phyloP scores from a whole-genome alignment of 2,329 filamentous ascomycete species.

The Pseudocercospora pini-densiflorae region DNA sequence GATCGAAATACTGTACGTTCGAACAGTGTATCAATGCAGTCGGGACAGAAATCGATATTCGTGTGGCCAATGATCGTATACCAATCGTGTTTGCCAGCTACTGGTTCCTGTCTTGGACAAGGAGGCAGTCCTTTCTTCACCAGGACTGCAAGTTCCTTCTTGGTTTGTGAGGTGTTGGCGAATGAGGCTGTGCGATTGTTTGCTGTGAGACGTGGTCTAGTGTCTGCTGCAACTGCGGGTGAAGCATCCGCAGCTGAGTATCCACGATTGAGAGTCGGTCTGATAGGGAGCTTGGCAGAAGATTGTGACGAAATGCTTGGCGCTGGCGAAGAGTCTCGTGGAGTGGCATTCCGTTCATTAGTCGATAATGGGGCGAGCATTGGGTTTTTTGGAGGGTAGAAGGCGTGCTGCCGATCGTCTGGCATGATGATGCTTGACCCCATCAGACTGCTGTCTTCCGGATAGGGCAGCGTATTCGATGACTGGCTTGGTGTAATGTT shows the following conservation, averaged over 20 bases:
- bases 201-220: constrained; percentile 9
- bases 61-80: constrained; percentile 73
- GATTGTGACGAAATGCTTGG: constrained; percentile 8
- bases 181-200: constrained; percentile 28
- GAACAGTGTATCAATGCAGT: constrained; percentile 75
- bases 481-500: constrained; percentile 40
- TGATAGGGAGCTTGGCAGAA: constrained; percentile 11
- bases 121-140: constrained; percentile 58
- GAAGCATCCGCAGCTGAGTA: constrained; percentile 14
- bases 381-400: constrained; percentile 30
- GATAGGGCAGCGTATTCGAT: constrained; percentile 48
- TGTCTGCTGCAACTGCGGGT: constrained; percentile 6
- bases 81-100: constrained; percentile 75
- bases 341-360: background rate
- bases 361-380: constrained; percentile 13
- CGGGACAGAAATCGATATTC: constrained; percentile 80
- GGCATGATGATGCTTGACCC: constrained; percentile 46
- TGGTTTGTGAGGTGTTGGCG: constrained; percentile 32
- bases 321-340: constrained; percentile 11
- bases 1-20: constrained; percentile 68
- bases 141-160: constrained; percentile 53
- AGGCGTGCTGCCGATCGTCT: constrained; percentile 48
- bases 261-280: constrained; percentile 18
- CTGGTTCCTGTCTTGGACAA: constrained; percentile 69
- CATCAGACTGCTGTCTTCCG: constrained; percentile 45